Conservation (phyloP, 2,329 filamentous ascomycete genomes). For the Cladophialophora bantiana region DNA sequence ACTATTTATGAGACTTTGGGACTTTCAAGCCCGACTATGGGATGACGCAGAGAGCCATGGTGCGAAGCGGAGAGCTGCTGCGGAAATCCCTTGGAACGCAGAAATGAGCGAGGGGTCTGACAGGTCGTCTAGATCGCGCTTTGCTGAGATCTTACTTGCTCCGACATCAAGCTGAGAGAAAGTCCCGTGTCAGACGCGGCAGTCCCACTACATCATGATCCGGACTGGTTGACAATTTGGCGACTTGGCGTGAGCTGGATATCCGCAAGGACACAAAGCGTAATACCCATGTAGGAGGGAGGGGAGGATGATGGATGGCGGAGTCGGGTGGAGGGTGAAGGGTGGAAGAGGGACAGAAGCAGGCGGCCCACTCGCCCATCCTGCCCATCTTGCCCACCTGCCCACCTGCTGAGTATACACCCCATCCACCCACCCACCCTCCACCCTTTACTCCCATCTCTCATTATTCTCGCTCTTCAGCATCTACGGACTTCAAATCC, state of each 20-base stretch:
- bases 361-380: background rate
- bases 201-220: too few relatives aligned
- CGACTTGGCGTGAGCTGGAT: too few relatives aligned
- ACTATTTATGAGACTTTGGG: background rate
- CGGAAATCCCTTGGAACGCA: background rate
- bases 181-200: too few relatives aligned
- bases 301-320: background rate
- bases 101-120: background rate
- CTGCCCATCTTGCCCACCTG: background rate
- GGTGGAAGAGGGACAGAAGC: background rate
- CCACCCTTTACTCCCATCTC: slow-evolving; percentile 6
- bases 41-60: background rate
- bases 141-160: too few relatives aligned
- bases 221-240: too few relatives aligned
- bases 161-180: too few relatives aligned
- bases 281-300: background rate
- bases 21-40: background rate
- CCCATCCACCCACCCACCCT: background rate
- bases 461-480: background rate
- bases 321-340: background rate
- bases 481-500: slow-evolving; percentile 27
- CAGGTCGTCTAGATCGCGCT: background rate
- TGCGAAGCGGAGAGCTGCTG: background rate
- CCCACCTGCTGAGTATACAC: too few relatives aligned
- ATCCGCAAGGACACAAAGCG: background rate